Percentiles rank a stretch among this genome's conserved stretches.
Conservation (phyloP, 768 basidiomycete genomes). For the Pisolithus microcarpus region DNA sequence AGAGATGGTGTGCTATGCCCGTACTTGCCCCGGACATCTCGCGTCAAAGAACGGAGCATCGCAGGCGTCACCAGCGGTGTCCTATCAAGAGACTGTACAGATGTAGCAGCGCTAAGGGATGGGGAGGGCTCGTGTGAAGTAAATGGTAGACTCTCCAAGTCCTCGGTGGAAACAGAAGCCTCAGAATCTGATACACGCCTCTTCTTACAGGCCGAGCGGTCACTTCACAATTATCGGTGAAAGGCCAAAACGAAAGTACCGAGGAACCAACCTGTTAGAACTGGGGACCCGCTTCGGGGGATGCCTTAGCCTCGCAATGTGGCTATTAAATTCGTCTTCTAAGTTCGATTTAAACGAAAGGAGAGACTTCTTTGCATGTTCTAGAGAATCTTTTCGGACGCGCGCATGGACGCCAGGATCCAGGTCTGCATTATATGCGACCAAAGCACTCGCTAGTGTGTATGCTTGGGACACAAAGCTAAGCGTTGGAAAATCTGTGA, state of each 20-base stretch:
- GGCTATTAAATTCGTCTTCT: constrained; percentile 32
- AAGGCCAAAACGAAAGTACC: not conserved
- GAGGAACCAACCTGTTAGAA: constrained; percentile 31
- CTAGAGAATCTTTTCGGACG: constrained; percentile 14
- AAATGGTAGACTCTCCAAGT: constrained; percentile 23
- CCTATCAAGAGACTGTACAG: constrained; percentile 28
- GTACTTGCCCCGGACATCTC: constrained; percentile 26
- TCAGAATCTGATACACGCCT: constrained; percentile 36
- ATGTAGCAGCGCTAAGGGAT: constrained; percentile 42
- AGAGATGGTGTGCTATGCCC: constrained; percentile 9
- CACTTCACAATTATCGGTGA: constrained; percentile 19
- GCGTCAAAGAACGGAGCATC: constrained; percentile 46
- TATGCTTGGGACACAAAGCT: constrained; percentile 46
- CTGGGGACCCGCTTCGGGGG: constrained; percentile 41
- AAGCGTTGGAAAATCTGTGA: constrained; percentile 28
- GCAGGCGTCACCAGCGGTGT: constrained; percentile 46
- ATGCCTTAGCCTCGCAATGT: constrained; percentile 37
- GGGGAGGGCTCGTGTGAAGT: constrained; percentile 27
- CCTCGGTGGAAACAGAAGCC: constrained; percentile 16
- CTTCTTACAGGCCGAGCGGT: constrained; percentile 32
- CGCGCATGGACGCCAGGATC: constrained; percentile 3
- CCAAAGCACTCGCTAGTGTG: constrained; percentile 32
- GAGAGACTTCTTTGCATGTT: constrained; percentile 28
- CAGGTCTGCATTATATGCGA: constrained; percentile 12
- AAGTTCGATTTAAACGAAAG: constrained; percentile 26